These are phyloP conservation scores for Suillus discolor DNA, from an alignment of 768 basidiomycete genomes.

Conservation along the genomic window DNA sequence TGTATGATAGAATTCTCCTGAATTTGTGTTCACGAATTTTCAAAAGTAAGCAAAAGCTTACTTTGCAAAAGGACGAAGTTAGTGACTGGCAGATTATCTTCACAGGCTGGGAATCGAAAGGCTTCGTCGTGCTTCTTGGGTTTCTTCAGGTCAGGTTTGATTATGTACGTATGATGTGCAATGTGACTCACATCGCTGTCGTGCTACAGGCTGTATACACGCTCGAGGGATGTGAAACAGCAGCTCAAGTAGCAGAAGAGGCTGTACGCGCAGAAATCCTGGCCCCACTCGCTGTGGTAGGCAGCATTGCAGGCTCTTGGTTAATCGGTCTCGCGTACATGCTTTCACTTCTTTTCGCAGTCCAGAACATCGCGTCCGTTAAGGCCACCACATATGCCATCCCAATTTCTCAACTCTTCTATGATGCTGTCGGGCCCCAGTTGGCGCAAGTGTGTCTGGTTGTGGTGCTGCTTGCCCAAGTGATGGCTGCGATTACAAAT, in stretches of 20 bases:
- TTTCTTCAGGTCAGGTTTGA: slow-evolving; percentile 33
- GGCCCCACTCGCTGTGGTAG: slow-evolving; percentile 58
- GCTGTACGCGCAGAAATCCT: slow-evolving; percentile 55
- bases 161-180: background rate
- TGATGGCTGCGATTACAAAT: slow-evolving; percentile 58
- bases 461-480: slow-evolving; percentile 52
- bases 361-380: slow-evolving; percentile 52
- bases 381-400: slow-evolving; percentile 54
- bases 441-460: slow-evolving; percentile 54
- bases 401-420: slow-evolving; percentile 60
- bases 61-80: background rate
- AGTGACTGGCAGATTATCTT: slow-evolving; percentile 36
- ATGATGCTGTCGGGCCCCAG: slow-evolving; percentile 50
- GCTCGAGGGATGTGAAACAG: slow-evolving; percentile 64
- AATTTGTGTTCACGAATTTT: slow-evolving; percentile 58
- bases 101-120: slow-evolving; percentile 55
- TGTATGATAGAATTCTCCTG: slow-evolving; percentile 45
- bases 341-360: slow-evolving; percentile 59
- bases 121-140: slow-evolving; percentile 59
- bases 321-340: slow-evolving; percentile 57
- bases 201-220: slow-evolving; percentile 64
- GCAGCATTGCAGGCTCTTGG: slow-evolving; percentile 57
- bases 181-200: background rate
- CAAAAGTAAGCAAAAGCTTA: slow-evolving; percentile 49
- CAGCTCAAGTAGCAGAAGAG: slow-evolving; percentile 63